Evolutionary conservation across 345 rosid genomes (phyloP).

Genomic region (Rubroshorea leprosula): DNA sequence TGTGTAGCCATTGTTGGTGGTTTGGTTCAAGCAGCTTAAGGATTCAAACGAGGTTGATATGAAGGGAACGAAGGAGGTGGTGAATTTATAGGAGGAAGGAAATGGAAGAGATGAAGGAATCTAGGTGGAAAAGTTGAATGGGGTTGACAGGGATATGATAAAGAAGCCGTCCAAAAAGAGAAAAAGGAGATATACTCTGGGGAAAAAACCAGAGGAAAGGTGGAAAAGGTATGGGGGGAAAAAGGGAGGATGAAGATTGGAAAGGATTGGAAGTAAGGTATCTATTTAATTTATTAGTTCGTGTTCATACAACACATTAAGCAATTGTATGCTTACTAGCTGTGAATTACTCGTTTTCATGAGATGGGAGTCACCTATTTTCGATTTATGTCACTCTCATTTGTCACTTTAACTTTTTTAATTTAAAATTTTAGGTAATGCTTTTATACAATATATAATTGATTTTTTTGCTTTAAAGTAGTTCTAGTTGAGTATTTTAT

Average conservation of each 20-base stretch:
- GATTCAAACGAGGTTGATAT: background rate
- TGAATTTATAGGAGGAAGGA: constrained; percentile 21
- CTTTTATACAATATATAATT: no score
- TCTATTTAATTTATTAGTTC: constrained; percentile 8
- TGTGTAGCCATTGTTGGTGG: constrained; percentile 24
- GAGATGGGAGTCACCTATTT: no score
- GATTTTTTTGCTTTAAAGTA: no score
- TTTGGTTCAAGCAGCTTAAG: background rate
- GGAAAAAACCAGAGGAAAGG: background rate
- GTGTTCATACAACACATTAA: constrained; percentile 20
- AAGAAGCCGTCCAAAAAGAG: constrained; percentile 46
- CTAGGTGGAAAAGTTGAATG: constrained; percentile 25
- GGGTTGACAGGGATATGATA: no score
- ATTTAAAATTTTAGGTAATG: no score
- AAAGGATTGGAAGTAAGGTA: constrained; percentile 30
- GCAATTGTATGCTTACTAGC: no score
- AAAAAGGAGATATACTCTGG: constrained; percentile 6
- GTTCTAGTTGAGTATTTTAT: no score
- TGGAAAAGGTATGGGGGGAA: background rate
- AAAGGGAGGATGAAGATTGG: constrained; percentile 12
- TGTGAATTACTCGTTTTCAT: no score
- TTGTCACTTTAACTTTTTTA: no score
- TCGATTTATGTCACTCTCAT: no score
- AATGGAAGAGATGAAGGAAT: constrained; percentile 23
- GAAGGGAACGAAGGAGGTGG: background rate